Evolutionary conservation across 176 grass and related monocot genomes (phyloP), one percentile per base, ranked within the genome.

Genomic region (Triticum monococcum): DNA sequence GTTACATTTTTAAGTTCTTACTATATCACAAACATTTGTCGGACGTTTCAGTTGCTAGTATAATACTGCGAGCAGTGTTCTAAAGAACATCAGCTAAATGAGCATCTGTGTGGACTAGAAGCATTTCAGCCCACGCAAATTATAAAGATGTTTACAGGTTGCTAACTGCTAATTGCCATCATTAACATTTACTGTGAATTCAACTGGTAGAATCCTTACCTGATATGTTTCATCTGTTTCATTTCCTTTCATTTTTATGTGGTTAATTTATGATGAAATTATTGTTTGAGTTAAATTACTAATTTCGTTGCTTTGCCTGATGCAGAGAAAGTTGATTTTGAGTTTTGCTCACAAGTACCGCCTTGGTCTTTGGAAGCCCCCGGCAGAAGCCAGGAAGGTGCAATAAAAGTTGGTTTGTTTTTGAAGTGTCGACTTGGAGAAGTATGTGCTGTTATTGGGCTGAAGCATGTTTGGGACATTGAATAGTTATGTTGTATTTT

Each of bases 311-410:
- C 72, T 77, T 38, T 62, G 14, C 13, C 17, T 81, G 32, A 23
- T 89, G 83, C 95, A 95, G 95, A 98, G 91, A 35, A 98, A 95
- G 52, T 76, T 97, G 79, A 95, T 95, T 77, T 78, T 98, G 69
- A 91, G 78, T 77, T 98, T 93, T 64, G 86, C 95, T 28, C 95
- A 95, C 16, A 98, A 95, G 83, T 95, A 92, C 68, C 90, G 93
- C 5, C 87, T 98, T 76, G 91, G 95, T 66, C 91, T 98, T 73
- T 98, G 93, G 95, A 98, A 83, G 86, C 93, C 95, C 24, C 71
- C 24, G 24, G 91, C 68, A 87, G 91, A 87, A 26, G 66, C 72
- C 33, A 87, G 41, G 50, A 95, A 90, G 82, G 79, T 14, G 2
- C 80, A 88, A 76, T 92, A 43, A 89, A 88, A 81, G 36, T 57